Base-by-base conservation (phyloP, 2,329 filamentous ascomycete genomes). In the Penicillium sp. region DNA sequence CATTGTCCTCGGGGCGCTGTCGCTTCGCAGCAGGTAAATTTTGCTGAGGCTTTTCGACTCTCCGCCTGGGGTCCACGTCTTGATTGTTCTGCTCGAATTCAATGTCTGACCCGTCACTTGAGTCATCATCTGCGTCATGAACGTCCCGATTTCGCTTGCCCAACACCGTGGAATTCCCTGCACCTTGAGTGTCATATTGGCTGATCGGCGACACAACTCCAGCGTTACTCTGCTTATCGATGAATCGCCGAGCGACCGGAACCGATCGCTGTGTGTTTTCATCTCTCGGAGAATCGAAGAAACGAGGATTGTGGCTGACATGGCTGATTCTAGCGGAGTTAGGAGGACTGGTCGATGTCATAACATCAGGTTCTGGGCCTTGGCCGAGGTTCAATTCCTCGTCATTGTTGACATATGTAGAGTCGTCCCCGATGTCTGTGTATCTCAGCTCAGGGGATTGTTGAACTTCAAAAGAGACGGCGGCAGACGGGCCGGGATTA, bases 61-160 rank as follows among this genome's bases (percentile, higher is more conserved):
- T 59, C 70, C 50, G 59, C 56, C 70, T 3, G 50, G 64, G 7
- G 72, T 70, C 68, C 3, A 66, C 61, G 8, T 68, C 65, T 13
- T 77, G 76, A 7, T 65, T 65, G 49, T 75, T 71, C 3, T 67
- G 68, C 39, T 80, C 75, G 56, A 82, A 82, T 8, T 46, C 50
- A 45, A 27, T 4, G 39, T 52, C 50, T 27, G 50, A 27, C 31
- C 2, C 50, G 2, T 72, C 79, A 44, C 25, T 39, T 8, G 41
- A n/a, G 23, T 78, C 76, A 9, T 79, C 77, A 46, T 75, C 74
- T 10, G 68, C 67, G n/a, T 61, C 57, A 10, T 65, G 61, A 1
- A 50, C 59, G 33, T 19, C 55, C 9, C 48, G 57, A 19, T 38
- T 33, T 19, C 50, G 50, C 16, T 52, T 52, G 4, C 50, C 50